Evolutionary conservation across 78 protist genomes (phyloP), one percentile per base, ranked within the genome.

Genomic region (Tieghemostelium lacteum): DNA sequence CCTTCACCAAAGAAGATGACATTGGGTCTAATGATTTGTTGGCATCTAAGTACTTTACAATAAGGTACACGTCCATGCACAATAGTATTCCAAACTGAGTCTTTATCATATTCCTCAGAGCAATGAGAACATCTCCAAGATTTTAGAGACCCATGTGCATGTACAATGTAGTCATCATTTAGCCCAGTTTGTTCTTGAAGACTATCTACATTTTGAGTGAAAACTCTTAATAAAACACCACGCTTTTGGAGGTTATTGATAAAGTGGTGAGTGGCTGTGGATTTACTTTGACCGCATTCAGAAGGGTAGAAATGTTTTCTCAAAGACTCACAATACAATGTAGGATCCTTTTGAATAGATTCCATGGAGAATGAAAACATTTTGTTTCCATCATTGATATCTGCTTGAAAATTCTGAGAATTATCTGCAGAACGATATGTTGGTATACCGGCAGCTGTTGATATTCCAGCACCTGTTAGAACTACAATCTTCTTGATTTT

Each of bases 1-100:
- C 62, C 37, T 72, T 96, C 97, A 37, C 97, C 97, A 60, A 94
- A 96, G 72, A 96, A 94, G 20, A 88, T 77, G 8, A 96, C 93
- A 50, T 4, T 55, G 4, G 95, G 95, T 42, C 92, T 52, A 22
- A 92, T 29, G 1, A 71, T 37, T 8, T 60, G 45, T 3, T 73
- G 49, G 36, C 94, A 91, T 1, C 28, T 42, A 26, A 29, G 31
- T 7, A 31, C 52, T 0, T 20, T 55, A 29, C 94, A 91, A 37
- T 26, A 62, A 2, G 94, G 94, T 42, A 63, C n/a, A 1, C 70
- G 67, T 28, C 70, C 72, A 40, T 60, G 31, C 3, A 62, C 91
- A 31, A 86, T 40, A 2, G 69, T 63, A 22, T 12, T 33, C 89
- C 88, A 88, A 29, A 91, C 29, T 54, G 34, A 31, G n/a, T 91